phyloP scores from a whole-genome alignment of 345 rosid genomes.

The Rubroshorea leprosula region DNA sequence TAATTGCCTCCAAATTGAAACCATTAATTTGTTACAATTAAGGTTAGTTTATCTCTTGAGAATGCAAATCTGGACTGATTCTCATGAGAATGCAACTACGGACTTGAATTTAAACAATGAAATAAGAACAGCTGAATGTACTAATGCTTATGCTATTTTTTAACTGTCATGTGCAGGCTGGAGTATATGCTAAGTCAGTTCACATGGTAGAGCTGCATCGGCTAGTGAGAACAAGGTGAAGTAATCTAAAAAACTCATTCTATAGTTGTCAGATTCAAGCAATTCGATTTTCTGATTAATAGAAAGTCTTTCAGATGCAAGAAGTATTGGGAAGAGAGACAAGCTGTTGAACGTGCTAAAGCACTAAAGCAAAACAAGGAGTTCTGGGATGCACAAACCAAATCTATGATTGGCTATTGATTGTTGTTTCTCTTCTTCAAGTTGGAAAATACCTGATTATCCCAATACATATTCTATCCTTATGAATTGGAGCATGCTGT shows the following conservation, averaged over 20 bases:
- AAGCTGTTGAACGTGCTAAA: conserved; percentile 48
- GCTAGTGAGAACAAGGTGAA: conserved; percentile 59
- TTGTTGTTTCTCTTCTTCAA: not conserved
- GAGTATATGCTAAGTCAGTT: conserved; percentile 67
- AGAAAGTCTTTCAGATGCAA: conserved; percentile 47
- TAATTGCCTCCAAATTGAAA: not conserved
- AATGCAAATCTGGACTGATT: too few relatives aligned
- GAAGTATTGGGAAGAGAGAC: conserved; percentile 71
- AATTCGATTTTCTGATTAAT: not conserved
- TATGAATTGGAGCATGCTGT: too few relatives aligned
- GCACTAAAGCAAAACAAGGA: conserved; percentile 65
- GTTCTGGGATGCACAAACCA: conserved; percentile 69
- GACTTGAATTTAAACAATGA: too few relatives aligned
- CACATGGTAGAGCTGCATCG: conserved; percentile 73
- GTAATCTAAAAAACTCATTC: not conserved
- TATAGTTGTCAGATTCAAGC: not conserved
- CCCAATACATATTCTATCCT: too few relatives aligned
- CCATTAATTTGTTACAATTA: too few relatives aligned
- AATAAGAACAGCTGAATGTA: not conserved
- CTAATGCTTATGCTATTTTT: not conserved
- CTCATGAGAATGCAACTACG: too few relatives aligned
- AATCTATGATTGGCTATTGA: conserved; percentile 52
- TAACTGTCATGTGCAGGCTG: conserved; percentile 38
- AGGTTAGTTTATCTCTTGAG: not conserved
- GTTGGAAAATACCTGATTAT: not conserved